These are phyloP conservation scores for Fonsecaea multimorphosa DNA, from an alignment of 2,329 filamentous ascomycete species.

Conservation along the genomic window DNA sequence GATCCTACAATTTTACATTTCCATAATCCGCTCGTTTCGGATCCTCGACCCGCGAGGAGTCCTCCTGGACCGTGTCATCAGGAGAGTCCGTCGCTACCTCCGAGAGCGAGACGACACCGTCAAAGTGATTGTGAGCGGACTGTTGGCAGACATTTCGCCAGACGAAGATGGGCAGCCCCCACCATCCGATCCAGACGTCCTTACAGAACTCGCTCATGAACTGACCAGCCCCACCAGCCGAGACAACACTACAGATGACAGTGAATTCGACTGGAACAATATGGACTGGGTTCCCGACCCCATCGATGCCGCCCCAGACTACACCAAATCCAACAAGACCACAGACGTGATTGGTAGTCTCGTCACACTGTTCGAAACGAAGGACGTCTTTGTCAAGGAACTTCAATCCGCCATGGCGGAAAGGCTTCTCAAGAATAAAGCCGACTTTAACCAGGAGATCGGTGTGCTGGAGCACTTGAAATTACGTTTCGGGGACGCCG, in stretches of 20 bases:
- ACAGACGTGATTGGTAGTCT: conserved; percentile 92
- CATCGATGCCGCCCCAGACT: conserved; percentile 89
- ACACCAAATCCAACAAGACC: conserved; percentile 78
- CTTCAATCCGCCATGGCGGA: conserved; percentile 89
- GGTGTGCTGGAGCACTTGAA: conserved; percentile 87
- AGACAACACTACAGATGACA: conserved; percentile 55
- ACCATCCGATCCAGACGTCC: conserved; percentile 44
- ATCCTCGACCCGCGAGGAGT: conserved; percentile 69
- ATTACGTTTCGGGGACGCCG: conserved; percentile 81
- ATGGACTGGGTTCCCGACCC: conserved; percentile 93
- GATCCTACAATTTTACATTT: conserved; percentile 71
- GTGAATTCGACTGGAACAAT: conserved; percentile 86
- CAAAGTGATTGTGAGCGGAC: conserved; percentile 67
- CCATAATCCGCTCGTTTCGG: conserved; percentile 68
- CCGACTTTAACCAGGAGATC: conserved; percentile 77
- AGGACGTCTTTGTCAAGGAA: conserved; percentile 92
- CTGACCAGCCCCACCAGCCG: conserved; percentile 39
- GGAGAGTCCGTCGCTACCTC: conserved; percentile 67
- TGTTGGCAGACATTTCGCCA: conserved; percentile 60
- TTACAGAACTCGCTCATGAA: conserved; percentile 51
- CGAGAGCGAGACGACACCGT: conserved; percentile 70
- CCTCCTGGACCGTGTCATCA: conserved; percentile 69
- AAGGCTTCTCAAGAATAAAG: conserved; percentile 70
- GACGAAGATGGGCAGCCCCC: conserved; percentile 45
- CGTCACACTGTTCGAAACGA: conserved; percentile 83